Evolutionary conservation across 192 early-diverging fungal genomes (phyloP).

Genomic region (Lobosporangium transversale): DNA sequence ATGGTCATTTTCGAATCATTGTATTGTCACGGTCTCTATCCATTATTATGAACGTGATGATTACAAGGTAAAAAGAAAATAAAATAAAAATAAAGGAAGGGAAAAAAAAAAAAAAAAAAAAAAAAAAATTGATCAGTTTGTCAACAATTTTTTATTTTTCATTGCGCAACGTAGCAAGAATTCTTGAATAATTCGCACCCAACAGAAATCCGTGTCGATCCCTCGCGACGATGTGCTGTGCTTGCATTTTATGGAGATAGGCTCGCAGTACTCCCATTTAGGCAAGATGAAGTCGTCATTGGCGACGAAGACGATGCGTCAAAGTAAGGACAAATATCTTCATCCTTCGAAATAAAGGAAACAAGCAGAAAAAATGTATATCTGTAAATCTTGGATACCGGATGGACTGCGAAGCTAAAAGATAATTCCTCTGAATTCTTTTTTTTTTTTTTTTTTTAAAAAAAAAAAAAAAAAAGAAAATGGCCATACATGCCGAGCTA

Average conservation of each 20-base stretch:
- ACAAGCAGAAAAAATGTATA: no score
- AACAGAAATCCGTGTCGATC: slow-evolving; percentile 81
- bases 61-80: slow-evolving; percentile 67
- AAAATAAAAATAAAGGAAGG: neutral
- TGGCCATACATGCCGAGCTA: slow-evolving; percentile 77
- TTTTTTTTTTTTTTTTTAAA: slow-evolving; percentile 1
- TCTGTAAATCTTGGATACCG: no score
- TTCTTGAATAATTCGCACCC: slow-evolving; percentile 68
- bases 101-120: no score
- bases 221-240: slow-evolving; percentile 87
- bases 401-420: no score
- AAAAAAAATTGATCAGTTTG: no score
- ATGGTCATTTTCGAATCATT: slow-evolving; percentile 77
- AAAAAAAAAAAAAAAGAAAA: no score
- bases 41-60: slow-evolving; percentile 97
- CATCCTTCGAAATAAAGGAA: no score
- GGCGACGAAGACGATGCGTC: slow-evolving; percentile 66
- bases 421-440: no score
- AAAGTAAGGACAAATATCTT: slow-evolving; percentile 58
- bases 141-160: no score
- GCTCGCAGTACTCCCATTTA: slow-evolving; percentile 90
- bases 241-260: slow-evolving; percentile 89
- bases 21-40: slow-evolving; percentile 90
- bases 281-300: slow-evolving; percentile 67
- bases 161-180: no score